phyloP scores from a whole-genome alignment of 2,329 filamentous ascomycete species.

The Aureobasidium sp. region DNA sequence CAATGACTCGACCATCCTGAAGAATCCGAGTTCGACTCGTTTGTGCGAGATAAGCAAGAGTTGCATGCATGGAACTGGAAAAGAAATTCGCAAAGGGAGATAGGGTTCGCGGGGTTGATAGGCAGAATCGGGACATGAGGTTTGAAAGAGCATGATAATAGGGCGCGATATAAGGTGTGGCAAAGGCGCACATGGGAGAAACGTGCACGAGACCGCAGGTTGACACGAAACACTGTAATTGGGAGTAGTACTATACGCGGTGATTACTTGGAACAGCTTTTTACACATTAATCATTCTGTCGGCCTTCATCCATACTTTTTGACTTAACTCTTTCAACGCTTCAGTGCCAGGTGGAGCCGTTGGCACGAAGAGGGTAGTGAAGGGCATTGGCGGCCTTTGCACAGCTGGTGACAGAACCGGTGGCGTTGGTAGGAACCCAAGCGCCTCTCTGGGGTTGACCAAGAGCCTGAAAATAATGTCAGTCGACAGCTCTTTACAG shows the following conservation, averaged over 20 bases:
- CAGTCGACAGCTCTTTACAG: background rate
- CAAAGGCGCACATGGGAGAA: background rate
- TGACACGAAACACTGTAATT: background rate
- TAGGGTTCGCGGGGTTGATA: constrained; percentile 1
- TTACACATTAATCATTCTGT: background rate
- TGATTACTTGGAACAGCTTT: background rate
- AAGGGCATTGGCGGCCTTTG: constrained; percentile 44
- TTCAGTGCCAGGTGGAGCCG: constrained; percentile 26
- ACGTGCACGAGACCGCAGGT: background rate
- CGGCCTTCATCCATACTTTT: background rate
- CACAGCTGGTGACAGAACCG: constrained; percentile 46
- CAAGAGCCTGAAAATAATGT: constrained; percentile 27
- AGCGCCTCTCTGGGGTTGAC: constrained; percentile 46
- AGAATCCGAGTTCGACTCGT: background rate
- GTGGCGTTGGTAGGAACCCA: constrained; percentile 41
- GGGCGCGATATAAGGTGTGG: background rate
- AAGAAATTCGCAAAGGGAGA: background rate
- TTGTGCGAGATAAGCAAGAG: background rate
- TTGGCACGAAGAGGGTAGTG: constrained; percentile 46
- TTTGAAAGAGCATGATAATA: background rate
- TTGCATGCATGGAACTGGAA: background rate
- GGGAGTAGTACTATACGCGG: background rate
- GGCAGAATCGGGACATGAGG: background rate
- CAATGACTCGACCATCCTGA: background rate
- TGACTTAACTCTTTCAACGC: background rate